These are phyloP conservation scores for Musa balbisiana DNA, from an alignment of 202 grass and related monocot genomes.

Conservation along the genomic window DNA sequence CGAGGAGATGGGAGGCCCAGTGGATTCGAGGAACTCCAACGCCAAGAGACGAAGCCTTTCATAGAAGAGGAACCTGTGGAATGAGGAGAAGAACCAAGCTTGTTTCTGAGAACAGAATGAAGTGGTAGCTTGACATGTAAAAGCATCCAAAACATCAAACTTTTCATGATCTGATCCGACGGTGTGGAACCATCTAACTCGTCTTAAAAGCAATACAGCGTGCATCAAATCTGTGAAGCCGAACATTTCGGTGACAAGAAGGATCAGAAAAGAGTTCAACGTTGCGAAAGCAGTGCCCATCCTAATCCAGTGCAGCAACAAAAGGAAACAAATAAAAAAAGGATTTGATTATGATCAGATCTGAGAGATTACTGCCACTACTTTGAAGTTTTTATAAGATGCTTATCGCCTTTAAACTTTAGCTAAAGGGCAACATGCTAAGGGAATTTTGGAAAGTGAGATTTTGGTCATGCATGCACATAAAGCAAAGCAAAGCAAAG, in stretches of 20 bases:
- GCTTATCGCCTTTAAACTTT: not conserved
- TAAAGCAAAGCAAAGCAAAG: no score
- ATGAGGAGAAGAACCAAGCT: not conserved
- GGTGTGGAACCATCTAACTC: not conserved
- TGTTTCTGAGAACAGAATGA: not conserved
- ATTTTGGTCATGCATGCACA: not conserved
- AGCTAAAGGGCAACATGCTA: not conserved
- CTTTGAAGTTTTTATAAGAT: not conserved
- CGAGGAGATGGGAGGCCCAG: not conserved
- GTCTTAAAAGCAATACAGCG: not conserved
- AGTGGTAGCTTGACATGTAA: not conserved
- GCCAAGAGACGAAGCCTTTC: not conserved
- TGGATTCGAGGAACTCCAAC: not conserved
- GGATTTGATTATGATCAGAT: conserved; percentile 1
- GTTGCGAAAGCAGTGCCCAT: not conserved
- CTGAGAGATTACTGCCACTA: not conserved
- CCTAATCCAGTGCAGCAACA: not conserved
- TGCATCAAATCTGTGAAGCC: not conserved
- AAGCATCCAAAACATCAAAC: not conserved
- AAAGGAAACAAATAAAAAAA: not conserved
- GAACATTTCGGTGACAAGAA: not conserved
- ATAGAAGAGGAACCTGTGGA: not conserved
- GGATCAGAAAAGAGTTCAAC: not conserved
- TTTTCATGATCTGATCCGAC: not conserved
- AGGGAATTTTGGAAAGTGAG: conserved; percentile 9